These are phyloP conservation scores for Pouteria glomerata DNA, from an alignment of 148 eudicot genomes.

Conservation along the genomic window DNA sequence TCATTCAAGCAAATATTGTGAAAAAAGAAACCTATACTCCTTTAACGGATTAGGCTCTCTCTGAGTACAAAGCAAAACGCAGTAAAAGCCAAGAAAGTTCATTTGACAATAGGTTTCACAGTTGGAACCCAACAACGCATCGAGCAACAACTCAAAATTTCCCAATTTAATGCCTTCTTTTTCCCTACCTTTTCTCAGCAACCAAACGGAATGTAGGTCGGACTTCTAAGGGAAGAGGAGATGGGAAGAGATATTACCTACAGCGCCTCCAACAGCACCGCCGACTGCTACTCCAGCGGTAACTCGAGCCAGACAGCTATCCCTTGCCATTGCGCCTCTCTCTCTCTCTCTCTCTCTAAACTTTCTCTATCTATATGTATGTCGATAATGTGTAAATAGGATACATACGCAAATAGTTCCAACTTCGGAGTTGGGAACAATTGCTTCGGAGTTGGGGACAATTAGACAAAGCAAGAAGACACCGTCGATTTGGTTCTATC, in stretches of 20 bases:
- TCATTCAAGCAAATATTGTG: not conserved
- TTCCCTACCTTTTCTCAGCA: not conserved
- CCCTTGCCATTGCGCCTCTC: slow-evolving; percentile 52
- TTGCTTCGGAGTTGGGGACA: too few relatives aligned
- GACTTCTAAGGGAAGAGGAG: slow-evolving; percentile 2
- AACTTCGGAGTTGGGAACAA: too few relatives aligned
- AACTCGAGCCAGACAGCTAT: slow-evolving; percentile 70
- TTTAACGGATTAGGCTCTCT: too few relatives aligned
- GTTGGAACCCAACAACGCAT: too few relatives aligned
- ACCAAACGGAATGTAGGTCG: slow-evolving; percentile 1
- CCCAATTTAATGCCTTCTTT: not conserved
- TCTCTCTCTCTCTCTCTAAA: slow-evolving; percentile 8
- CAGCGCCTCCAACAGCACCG: slow-evolving; percentile 89
- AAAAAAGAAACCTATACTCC: not conserved
- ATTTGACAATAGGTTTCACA: too few relatives aligned
- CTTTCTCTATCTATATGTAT: too few relatives aligned
- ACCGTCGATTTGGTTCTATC: too few relatives aligned
- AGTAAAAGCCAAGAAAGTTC: too few relatives aligned
- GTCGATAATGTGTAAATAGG: too few relatives aligned
- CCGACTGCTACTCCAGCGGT: slow-evolving; percentile 83
- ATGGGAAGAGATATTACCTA: slow-evolving; percentile 33
- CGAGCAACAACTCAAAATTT: not conserved
- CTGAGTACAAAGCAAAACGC: too few relatives aligned
- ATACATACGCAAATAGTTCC: too few relatives aligned
- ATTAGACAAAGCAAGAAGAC: too few relatives aligned